Evolutionary conservation across 1,139 yeast species (phyloP), one percentile per base, ranked within the genome.

Genomic region (Hyphopichia wangnamkhiaoensis): DNA sequence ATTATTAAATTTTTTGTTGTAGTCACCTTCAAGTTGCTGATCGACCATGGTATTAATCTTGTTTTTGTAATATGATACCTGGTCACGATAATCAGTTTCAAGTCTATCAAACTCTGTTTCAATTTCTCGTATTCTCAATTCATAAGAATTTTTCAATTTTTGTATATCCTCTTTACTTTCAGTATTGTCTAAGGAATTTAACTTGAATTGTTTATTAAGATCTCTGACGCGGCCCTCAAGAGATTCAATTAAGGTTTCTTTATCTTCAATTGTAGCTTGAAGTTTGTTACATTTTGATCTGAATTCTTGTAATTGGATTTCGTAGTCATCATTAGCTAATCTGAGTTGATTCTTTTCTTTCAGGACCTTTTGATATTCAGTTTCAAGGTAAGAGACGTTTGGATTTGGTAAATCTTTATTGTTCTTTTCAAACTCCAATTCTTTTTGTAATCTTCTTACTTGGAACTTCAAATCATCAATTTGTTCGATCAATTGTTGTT

Each of bases 361-460:
- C 8, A 43, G 33, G 6, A 53, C 23, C 33, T 50, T 42, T 37
- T 53, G 58, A 33, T 48, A 35, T 14, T 38, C 41, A 13, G 39
- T 20, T 13, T 40, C 39, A 12, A 38, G 27, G 14, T 33, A 34
- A 5, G 42, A 29, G 10, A 16, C 30, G 10, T 25, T 38, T 26
- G 35, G 28, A 31, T 33, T 29, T 27, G 34, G 28, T 21, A 21
- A 20, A 28, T 35, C 29, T 12, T 33, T 35, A 25, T 47, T 44
- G 18, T 38, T 80, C 50, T 90, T 74, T 46, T 85, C 94, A 53
- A 84, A 83, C 46, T 84, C 88, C 35, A 85, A 56, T 27, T 79
- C 84, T 47, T 82, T 88, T 21, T 78, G 79, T 33, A 86, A 58
- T 20, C 48, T 38, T 29, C 42, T 49, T 16, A 52, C 38, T 29